Conservation (phyloP, 345 rosid species). For the Lepidium aucheri region DNA sequence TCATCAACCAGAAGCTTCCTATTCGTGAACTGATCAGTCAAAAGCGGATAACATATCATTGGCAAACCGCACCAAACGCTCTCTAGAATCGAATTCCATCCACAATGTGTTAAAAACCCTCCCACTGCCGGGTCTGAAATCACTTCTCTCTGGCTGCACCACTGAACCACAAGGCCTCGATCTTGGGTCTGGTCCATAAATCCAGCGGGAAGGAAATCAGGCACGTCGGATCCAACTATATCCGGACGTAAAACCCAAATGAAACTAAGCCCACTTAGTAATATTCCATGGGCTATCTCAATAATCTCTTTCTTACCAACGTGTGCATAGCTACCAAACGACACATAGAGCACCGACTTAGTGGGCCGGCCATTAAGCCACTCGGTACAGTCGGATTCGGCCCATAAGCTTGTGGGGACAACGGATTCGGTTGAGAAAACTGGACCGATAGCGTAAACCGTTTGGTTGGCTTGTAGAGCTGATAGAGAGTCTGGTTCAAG, state of each 20-base stretch:
- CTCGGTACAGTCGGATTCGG: conserved; percentile 50
- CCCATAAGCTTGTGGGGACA: conserved; percentile 60
- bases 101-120: conserved; percentile 65
- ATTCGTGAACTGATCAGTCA: conserved; percentile 64
- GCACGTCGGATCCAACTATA: conserved; percentile 44
- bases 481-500: conserved; percentile 39
- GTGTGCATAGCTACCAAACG: conserved; percentile 56
- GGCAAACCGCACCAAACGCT: conserved; percentile 56
- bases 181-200: conserved; percentile 31
- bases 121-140: conserved; percentile 47
- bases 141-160: conserved; percentile 49
- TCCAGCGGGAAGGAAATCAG: conserved; percentile 37
- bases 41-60: conserved; percentile 46
- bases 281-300: conserved; percentile 46
- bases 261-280: conserved; percentile 36
- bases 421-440: conserved; percentile 36
- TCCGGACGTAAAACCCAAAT: conserved; percentile 57
- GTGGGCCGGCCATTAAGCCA: conserved; percentile 37
- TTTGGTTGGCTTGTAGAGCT: conserved; percentile 36
- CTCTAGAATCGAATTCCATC: conserved; percentile 67
- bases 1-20: conserved; percentile 60
- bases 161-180: conserved; percentile 40
- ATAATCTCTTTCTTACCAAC: conserved; percentile 31
- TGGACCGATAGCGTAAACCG: conserved; percentile 56
- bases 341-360: conserved; percentile 41